Evolutionary conservation across 495 filamentous ascomycete genomes (phyloP).

Genomic region (Annulohypoxylon stygium): DNA sequence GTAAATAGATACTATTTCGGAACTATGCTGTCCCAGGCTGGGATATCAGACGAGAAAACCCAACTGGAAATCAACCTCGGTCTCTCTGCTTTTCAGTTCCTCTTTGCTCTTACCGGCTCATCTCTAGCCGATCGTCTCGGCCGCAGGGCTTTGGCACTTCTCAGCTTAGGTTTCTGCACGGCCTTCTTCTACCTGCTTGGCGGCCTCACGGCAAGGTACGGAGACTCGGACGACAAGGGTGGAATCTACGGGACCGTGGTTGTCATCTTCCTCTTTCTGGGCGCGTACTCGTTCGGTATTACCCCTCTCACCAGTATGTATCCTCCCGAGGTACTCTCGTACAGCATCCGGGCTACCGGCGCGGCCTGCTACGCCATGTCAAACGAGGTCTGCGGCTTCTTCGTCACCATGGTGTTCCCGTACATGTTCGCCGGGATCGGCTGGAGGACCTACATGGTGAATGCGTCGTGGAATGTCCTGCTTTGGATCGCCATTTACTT

Average conservation of each 20-base stretch:
- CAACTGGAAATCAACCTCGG: not conserved
- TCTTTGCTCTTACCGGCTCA: too few species aligned
- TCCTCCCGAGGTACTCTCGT: not conserved
- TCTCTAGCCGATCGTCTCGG: too few species aligned
- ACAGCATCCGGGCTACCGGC: not conserved
- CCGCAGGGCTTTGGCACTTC: too few species aligned
- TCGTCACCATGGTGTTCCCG: not conserved
- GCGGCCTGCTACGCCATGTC: not conserved
- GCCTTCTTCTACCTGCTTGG: too few species aligned
- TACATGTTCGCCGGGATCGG: not conserved
- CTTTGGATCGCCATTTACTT: not conserved
- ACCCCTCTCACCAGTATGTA: not conserved
- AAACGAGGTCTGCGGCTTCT: too few species aligned
- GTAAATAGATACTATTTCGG: not conserved
- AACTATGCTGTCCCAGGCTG: not conserved
- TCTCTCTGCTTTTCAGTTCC: not conserved
- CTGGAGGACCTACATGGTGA: slow-evolving; percentile 7
- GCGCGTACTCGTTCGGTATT: not conserved
- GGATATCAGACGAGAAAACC: not conserved
- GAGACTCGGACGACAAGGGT: not conserved
- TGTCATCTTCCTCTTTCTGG: not conserved
- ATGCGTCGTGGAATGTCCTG: slow-evolving; percentile 6
- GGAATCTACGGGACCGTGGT: not conserved
- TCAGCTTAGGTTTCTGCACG: too few species aligned
- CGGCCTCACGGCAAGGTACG: not conserved